Base-by-base conservation (phyloP, 805 yeast species). In the Pichia pseudocactophila region DNA sequence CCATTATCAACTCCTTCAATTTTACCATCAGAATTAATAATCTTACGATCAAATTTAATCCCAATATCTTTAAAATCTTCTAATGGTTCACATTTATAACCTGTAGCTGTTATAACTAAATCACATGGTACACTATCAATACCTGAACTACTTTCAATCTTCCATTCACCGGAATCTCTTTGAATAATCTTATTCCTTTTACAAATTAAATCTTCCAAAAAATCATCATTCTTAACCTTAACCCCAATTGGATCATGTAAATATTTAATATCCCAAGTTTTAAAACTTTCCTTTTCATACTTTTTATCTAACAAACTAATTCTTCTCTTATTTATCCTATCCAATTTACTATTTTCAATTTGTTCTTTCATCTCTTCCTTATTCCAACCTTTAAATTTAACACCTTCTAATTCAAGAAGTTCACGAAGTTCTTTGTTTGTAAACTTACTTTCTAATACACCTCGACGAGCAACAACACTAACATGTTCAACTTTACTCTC, bases 381-480 rank as follows among this genome's bases (percentile, higher is more conserved):
- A 8, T 73, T 70, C 36, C 66, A 56, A 3, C 78, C 78, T 10
- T 60, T 56, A 43, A 82, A 74, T 11, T 57, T 61, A 15, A 68
- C 67, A 0, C 78, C 78, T 32, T 65, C 63, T 42, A 87, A 60
- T 41, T 79, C 82, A 55, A 89, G 65, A 30, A 90, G 64, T 56
- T 92, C 97, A 56, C 97, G 71, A 19, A 90, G 70, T 60, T 92
- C 98, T 57, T 88, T 90, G 51, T 85, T 90, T 3, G 97, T 82
- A 59, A 89, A 92, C 20, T 95, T 92, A 35, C 92, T 78, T 50
- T 88, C 89, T 36, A 80, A 59, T 18, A 87, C 66, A 3, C 96
- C 97, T 56, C 97, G 71, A 52, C 98, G 73, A 2, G 89, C 98
- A 37, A 84, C 80, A 17, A 92, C 74, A 37, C 73, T 73, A 13